phyloP scores from a whole-genome alignment of 2,329 filamentous ascomycete species.

The Thielaviopsis ethacetica region DNA sequence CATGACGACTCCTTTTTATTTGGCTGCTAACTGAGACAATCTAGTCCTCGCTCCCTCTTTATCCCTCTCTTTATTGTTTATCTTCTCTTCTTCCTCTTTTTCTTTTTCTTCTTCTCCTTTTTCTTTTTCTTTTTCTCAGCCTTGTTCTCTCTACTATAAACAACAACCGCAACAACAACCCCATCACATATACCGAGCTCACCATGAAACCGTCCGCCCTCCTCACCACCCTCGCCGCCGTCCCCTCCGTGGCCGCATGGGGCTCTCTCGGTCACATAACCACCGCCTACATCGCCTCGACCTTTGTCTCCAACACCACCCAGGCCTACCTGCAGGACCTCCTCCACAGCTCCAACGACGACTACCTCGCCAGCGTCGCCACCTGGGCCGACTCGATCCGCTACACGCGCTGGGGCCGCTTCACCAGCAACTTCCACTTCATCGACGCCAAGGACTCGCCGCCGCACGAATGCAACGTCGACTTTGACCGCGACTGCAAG shows the following conservation, averaged over 20 bases:
- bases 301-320: slow-evolving; percentile 41
- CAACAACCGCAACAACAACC: no score
- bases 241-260: slow-evolving; percentile 24
- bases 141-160: background rate
- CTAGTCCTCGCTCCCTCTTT: background rate
- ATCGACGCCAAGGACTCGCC: slow-evolving; percentile 52
- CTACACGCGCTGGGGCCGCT: slow-evolving; percentile 46
- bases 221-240: slow-evolving; percentile 18
- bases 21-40: no score
- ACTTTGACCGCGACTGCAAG: slow-evolving; percentile 45
- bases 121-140: background rate
- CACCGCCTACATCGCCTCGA: slow-evolving; percentile 44
- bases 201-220: slow-evolving; percentile 20
- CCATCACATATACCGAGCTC: background rate
- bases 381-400: slow-evolving; percentile 52
- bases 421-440: slow-evolving; percentile 48
- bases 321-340: slow-evolving; percentile 39
- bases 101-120: background rate
- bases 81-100: background rate
- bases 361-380: slow-evolving; percentile 46
- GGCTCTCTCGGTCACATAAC: slow-evolving; percentile 47
- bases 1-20: no score
- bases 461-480: slow-evolving; percentile 38
- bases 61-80: background rate
- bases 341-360: slow-evolving; percentile 34